Evolutionary conservation across 2,329 filamentous ascomycete genomes (phyloP).

Genomic region (Cladosporium sp.): DNA sequence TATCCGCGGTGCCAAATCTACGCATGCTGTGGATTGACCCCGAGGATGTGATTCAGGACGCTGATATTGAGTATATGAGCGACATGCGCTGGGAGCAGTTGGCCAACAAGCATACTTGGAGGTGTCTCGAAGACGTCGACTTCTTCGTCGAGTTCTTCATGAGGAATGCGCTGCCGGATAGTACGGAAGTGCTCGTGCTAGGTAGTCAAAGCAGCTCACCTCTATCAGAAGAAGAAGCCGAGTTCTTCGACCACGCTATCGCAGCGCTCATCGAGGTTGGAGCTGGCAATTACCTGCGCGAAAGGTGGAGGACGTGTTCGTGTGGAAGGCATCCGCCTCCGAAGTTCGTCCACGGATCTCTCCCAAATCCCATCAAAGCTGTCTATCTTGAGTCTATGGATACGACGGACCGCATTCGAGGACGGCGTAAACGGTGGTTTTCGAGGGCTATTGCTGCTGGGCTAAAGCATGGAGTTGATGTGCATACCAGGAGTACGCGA

Average conservation of each 20-base stretch:
- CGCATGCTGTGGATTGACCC: neutral
- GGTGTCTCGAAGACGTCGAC: neutral
- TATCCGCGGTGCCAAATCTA: neutral
- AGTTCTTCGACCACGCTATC: neutral
- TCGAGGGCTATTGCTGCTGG: neutral
- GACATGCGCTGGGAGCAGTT: neutral
- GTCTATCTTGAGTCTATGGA: neutral
- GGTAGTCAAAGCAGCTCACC: neutral
- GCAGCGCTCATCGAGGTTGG: neutral
- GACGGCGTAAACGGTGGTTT: neutral
- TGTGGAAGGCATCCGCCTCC: neutral
- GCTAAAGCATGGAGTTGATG: neutral
- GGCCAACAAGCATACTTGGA: neutral
- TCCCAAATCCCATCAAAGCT: neutral
- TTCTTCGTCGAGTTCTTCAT: neutral
- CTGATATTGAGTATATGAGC: neutral
- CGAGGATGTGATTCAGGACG: neutral
- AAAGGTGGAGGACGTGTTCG: neutral
- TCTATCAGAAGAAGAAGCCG: neutral
- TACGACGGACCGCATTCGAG: neutral
- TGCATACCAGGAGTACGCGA: neutral
- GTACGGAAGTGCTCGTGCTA: neutral
- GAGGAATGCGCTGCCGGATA: neutral
- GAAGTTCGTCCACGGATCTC: neutral
- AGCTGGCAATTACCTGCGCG: neutral